These are phyloP conservation scores for Trichomonas vaginalis DNA, from an alignment of 208 protist species.

Conservation along the genomic window DNA sequence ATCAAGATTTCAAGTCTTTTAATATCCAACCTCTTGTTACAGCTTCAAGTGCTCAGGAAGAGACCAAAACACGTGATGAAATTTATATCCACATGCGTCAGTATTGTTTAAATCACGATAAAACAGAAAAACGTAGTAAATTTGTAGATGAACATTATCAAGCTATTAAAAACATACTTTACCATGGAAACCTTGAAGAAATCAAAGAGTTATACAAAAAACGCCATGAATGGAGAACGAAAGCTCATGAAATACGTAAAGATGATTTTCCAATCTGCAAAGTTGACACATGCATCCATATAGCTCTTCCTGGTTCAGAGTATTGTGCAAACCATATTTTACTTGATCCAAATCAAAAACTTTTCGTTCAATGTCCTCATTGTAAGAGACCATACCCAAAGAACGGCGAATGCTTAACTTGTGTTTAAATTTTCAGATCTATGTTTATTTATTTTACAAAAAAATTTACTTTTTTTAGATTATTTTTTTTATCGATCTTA, in stretches of 20 bases:
- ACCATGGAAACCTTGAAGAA: background rate
- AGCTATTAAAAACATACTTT: background rate
- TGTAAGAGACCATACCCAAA: background rate
- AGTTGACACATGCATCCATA: background rate
- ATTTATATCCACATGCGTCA: background rate
- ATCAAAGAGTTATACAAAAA: background rate
- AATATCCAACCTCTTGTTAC: background rate
- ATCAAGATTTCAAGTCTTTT: background rate
- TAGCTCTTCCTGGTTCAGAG: background rate
- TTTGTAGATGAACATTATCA: background rate
- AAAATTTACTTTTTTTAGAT: too few species aligned
- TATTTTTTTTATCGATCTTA: too few species aligned
- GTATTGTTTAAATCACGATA: background rate
- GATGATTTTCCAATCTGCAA: background rate
- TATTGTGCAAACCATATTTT: background rate
- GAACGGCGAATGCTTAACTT: background rate
- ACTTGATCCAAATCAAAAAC: background rate
- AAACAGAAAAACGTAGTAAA: background rate
- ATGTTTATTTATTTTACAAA: too few species aligned
- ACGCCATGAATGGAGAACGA: background rate
- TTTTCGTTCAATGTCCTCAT: background rate
- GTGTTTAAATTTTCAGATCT: background rate
- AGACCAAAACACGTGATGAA: background rate
- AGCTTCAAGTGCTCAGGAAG: background rate
- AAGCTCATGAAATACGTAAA: background rate